Percentiles rank a stretch among this genome's conserved stretches.
Evolutionary conservation across 352 stramenopile species (phyloP).

Genomic region (Globisporangium lucens): DNA sequence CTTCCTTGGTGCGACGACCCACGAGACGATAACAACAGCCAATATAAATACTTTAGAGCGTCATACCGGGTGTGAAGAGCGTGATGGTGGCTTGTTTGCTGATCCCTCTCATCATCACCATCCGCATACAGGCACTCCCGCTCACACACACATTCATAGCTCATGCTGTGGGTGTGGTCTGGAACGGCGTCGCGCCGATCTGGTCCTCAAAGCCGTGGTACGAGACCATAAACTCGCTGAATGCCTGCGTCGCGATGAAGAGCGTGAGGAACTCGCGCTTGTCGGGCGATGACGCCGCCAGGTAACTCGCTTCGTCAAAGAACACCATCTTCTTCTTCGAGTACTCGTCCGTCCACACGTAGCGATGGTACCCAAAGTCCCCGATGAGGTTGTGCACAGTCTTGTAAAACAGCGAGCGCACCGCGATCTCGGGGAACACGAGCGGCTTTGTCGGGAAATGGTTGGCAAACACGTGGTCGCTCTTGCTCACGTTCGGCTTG

Average conservation of each 20-base stretch:
- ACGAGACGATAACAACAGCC: not conserved
- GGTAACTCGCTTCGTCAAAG: slow-evolving; percentile 85
- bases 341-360: slow-evolving; percentile 85
- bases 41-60: slow-evolving; percentile 9
- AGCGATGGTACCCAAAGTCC: slow-evolving; percentile 83
- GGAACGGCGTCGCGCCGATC: slow-evolving; percentile 17
- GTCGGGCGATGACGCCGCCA: slow-evolving; percentile 64
- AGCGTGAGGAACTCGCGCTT: slow-evolving; percentile 81
- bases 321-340: slow-evolving; percentile 75
- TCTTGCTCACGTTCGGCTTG: slow-evolving; percentile 67
- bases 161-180: not conserved
- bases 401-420: slow-evolving; percentile 65
- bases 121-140: not conserved
- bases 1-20: not conserved
- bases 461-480: slow-evolving; percentile 68
- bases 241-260: slow-evolving; percentile 84
- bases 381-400: slow-evolving; percentile 70
- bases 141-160: not conserved
- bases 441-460: slow-evolving; percentile 63
- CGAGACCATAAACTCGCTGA: slow-evolving; percentile 82
- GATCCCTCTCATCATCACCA: not conserved
- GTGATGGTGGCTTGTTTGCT: not conserved
- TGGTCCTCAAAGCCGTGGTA: slow-evolving; percentile 81
- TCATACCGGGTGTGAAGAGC: not conserved
- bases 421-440: slow-evolving; percentile 68